phyloP scores from a whole-genome alignment of 192 early-diverging fungal species.

The Spinellus fusiger region DNA sequence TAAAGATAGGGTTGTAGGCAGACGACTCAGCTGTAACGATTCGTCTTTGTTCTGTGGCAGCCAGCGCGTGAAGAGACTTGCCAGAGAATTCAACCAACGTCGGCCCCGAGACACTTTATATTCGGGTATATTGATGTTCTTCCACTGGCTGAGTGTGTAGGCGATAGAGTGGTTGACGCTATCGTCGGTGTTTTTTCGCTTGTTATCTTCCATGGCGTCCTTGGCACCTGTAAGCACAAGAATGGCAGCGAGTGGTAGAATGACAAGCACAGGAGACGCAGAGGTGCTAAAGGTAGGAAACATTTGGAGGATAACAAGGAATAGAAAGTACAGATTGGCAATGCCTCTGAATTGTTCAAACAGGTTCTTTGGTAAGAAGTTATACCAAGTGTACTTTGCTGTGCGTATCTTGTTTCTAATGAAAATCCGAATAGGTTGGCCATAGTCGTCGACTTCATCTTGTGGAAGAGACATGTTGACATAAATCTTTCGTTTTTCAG shows the following conservation, averaged over 20 bases:
- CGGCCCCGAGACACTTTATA: conserved; percentile 22
- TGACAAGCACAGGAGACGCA: conserved; percentile 71
- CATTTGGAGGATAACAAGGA: conserved; percentile 81
- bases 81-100: conserved; percentile 1
- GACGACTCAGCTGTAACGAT: background rate
- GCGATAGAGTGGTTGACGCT: conserved; percentile 68
- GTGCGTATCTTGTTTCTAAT: conserved; percentile 76
- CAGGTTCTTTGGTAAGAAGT: conserved; percentile 91
- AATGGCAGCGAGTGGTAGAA: conserved; percentile 77
- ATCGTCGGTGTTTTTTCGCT: conserved; percentile 81
- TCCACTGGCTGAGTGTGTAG: conserved; percentile 51
- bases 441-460: conserved; percentile 34
- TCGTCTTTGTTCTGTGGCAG: background rate
- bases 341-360: conserved; percentile 92
- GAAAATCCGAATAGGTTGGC: conserved; percentile 29
- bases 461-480: conserved; percentile 31
- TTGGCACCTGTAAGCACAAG: conserved; percentile 73
- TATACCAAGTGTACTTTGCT: conserved; percentile 82
- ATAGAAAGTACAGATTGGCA: conserved; percentile 95
- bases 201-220: conserved; percentile 90
- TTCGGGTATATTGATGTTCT: conserved; percentile 50
- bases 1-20: background rate
- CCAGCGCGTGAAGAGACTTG: background rate
- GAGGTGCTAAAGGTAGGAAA: conserved; percentile 39
- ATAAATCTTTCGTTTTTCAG: conserved; percentile 28